A percentile compares a stretch with the other conserved stretches of the same genome.
Evolutionary conservation across 106 monocot genomes (phyloP).

Genomic region (Dioscorea alata): DNA sequence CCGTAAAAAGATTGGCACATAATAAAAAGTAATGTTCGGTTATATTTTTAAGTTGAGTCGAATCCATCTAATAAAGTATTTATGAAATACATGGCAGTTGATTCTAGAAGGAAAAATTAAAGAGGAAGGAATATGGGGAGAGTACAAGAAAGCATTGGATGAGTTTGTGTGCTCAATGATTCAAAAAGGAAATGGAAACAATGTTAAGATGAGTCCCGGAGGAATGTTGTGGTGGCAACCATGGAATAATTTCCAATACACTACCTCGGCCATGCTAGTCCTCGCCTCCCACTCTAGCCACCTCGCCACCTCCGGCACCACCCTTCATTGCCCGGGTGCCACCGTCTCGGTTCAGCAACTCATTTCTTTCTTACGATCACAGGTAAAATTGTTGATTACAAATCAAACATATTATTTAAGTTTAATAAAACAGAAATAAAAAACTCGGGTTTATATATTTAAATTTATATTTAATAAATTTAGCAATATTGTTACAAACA

Average conservation of each 20-base stretch:
- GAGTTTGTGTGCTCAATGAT: not conserved
- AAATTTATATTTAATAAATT: not conserved
- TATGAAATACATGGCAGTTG: not conserved
- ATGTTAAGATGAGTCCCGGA: conserved; percentile 12
- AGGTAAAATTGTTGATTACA: not conserved
- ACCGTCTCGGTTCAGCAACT: conserved; percentile 14
- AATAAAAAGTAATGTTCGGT: too few species aligned
- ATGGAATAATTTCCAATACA: conserved; percentile 81
- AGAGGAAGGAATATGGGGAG: not conserved
- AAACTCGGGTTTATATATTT: not conserved
- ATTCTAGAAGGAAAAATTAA: not conserved
- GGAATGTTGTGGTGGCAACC: conserved; percentile 54
- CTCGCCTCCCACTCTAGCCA: conserved; percentile 40
- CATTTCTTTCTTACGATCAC: conserved; percentile 23
- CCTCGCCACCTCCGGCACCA: not conserved
- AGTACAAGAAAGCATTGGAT: not conserved
- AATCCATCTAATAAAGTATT: too few species aligned
- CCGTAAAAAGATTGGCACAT: too few species aligned
- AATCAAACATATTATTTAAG: too few species aligned
- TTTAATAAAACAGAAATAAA: not conserved
- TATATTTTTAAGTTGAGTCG: too few species aligned
- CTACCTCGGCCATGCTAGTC: conserved; percentile 46
- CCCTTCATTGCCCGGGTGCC: conserved; percentile 26
- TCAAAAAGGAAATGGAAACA: not conserved
- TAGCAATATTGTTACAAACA: too few species aligned